These are phyloP conservation scores for Passalora sequoiae DNA, from an alignment of 2,329 filamentous ascomycete genomes.

Conservation along the genomic window DNA sequence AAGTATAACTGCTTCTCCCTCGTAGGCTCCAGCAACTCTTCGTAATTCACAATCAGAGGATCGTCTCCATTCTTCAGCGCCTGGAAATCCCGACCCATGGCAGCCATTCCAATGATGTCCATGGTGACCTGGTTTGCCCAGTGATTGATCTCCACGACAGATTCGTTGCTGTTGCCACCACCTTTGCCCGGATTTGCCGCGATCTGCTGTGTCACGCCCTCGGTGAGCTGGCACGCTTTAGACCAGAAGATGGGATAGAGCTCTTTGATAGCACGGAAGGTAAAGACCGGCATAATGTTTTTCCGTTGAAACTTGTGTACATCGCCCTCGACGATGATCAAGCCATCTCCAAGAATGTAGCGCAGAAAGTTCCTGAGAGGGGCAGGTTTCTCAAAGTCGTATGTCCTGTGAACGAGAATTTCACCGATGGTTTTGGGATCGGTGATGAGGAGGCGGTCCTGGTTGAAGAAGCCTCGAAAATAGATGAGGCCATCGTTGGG, in stretches of 20 bases:
- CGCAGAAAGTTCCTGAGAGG: slow-evolving; percentile 42
- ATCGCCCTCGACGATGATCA: slow-evolving; percentile 48
- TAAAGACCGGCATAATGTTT: slow-evolving; percentile 74
- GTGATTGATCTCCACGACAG: slow-evolving; percentile 39
- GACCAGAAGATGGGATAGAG: slow-evolving; percentile 71
- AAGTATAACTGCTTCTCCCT: slow-evolving; percentile 46
- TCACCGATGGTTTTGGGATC: slow-evolving; percentile 43
- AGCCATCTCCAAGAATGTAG: slow-evolving; percentile 47
- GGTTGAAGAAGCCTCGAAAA: slow-evolving; percentile 38
- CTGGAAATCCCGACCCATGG: slow-evolving; percentile 42
- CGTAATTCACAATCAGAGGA: slow-evolving; percentile 39
- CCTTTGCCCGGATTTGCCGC: slow-evolving; percentile 31
- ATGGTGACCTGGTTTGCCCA: slow-evolving; percentile 43
- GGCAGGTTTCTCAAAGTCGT: slow-evolving; percentile 51
- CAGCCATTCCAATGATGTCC: slow-evolving; percentile 45
- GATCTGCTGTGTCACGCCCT: slow-evolving; percentile 55
- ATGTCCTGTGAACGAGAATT: slow-evolving; percentile 48
- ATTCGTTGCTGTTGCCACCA: slow-evolving; percentile 10
- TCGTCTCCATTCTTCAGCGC: slow-evolving; percentile 40
- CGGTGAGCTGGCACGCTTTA: slow-evolving; percentile 64
- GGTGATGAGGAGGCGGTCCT: slow-evolving; percentile 34
- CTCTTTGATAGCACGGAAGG: slow-evolving; percentile 76
- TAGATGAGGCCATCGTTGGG: slow-evolving; percentile 41
- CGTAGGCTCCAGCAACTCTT: slow-evolving; percentile 44
- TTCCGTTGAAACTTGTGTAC: slow-evolving; percentile 57